These are phyloP conservation scores for Inonotus hispidus DNA, from an alignment of 1,284 basidiomycete genomes.

Conservation along the genomic window DNA sequence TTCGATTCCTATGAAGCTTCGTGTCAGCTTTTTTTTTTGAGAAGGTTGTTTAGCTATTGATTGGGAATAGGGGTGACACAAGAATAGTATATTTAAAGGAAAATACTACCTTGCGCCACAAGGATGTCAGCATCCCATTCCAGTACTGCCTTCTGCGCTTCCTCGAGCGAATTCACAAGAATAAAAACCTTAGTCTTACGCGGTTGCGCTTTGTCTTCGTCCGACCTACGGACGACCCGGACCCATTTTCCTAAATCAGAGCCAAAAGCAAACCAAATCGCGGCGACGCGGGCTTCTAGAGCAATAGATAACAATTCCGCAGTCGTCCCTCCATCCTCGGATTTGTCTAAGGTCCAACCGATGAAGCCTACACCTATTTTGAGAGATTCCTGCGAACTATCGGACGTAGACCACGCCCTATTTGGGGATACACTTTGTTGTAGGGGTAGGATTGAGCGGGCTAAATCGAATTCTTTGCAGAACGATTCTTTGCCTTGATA, in stretches of 20 bases:
- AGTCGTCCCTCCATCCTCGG: constrained; percentile 26
- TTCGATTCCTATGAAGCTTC: constrained; percentile 51
- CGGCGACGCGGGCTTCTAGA: constrained; percentile 51
- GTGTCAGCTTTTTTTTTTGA: background rate
- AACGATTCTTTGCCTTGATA: constrained; percentile 40
- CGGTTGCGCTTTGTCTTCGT: constrained; percentile 33
- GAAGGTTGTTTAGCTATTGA: constrained; percentile 1
- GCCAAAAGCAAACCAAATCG: constrained; percentile 73
- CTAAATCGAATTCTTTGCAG: constrained; percentile 42
- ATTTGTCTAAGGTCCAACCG: constrained; percentile 59
- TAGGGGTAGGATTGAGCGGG: constrained; percentile 28
- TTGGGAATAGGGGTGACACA: background rate
- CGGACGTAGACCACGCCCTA: background rate
- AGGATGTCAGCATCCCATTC: constrained; percentile 65
- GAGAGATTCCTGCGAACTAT: constrained; percentile 32
- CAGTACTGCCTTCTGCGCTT: constrained; percentile 49
- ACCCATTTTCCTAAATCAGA: constrained; percentile 54
- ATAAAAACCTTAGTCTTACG: constrained; percentile 55
- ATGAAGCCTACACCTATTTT: constrained; percentile 73
- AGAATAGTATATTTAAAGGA: background rate
- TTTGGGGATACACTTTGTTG: background rate
- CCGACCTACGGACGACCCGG: constrained; percentile 47
- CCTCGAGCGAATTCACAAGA: constrained; percentile 51
- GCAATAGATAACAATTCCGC: constrained; percentile 42
- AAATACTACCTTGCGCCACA: constrained; percentile 64